Evolutionary conservation across 2,329 filamentous ascomycete species (phyloP), one percentile per base, ranked within the genome.

Genomic region (Neonectria punicea): DNA sequence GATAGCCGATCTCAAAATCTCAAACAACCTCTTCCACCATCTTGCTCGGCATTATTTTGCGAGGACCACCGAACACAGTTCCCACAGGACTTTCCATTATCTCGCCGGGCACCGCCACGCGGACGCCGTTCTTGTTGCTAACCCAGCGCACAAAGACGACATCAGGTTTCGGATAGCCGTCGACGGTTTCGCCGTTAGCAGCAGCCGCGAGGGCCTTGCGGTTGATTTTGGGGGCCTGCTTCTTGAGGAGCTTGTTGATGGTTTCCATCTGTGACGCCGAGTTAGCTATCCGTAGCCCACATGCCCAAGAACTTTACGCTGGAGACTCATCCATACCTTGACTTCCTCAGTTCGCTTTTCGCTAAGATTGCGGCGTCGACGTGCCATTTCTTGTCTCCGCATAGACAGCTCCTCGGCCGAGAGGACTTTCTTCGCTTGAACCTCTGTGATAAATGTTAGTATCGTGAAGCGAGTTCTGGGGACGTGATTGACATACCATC

Each of bases 181-280:
- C 80, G 54, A 86, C 86, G 8, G 83, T 82, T 2, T 81, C 82
- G 59, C 72, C 75, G 57, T 67, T 81, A 65, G 70, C 81, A 62
- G 72, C 76, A 49, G 76, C 84, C 34, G 39, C 39, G 8, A 43
- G 39, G 39, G 78, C 84, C 70, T 86, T 87, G 68, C 84, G 82
- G 69, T 86, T 90, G 61, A 88, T 88, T 79, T 95, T 94, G 25
- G 92, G 90, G 1, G 92, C 92, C 77, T 94, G 93, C 76, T 94
- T 94, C 79, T 94, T 94, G 57, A 96, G 88, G 2, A 96, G 88
- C 74, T 94, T 94, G 83, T 96, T 94, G 86, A 96, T 95, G 0
- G 93, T 96, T 83, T 95, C 93, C 87, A 93, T 93, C 92, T 94
- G 71, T 20, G 55, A 30, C 22, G 7, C 5, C 18, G n/a, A 44